phyloP scores from a whole-genome alignment of 1,284 basidiomycete species.

The Ceratobasidium sp. region DNA sequence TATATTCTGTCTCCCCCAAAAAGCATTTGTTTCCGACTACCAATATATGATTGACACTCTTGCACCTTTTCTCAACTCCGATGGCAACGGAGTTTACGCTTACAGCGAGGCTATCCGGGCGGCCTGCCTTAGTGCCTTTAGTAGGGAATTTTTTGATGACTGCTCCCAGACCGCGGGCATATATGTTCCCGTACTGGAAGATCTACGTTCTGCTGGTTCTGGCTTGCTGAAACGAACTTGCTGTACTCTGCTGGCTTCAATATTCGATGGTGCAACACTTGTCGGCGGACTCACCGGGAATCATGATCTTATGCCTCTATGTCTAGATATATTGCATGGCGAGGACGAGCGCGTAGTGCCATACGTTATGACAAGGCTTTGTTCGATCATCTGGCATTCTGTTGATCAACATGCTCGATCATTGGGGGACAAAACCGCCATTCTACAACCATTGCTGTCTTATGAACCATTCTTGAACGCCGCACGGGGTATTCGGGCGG shows the following conservation, averaged over 20 bases:
- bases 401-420: background rate
- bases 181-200: background rate
- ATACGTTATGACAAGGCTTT: background rate
- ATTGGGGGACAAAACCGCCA: background rate
- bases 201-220: background rate
- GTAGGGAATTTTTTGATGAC: background rate
- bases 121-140: background rate
- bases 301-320: background rate
- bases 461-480: background rate
- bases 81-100: background rate
- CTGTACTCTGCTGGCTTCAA: background rate
- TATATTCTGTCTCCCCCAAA: background rate
- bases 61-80: background rate
- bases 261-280: too few species aligned
- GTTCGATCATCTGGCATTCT: background rate
- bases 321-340: background rate
- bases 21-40: background rate
- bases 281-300: background rate
- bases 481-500: background rate
- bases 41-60: background rate
- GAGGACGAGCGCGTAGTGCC: background rate
- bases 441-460: background rate
- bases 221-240: constrained; percentile 1
- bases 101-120: background rate
- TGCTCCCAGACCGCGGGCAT: background rate